Percentiles rank a stretch among this genome's conserved stretches.
Evolutionary conservation across 2,329 filamentous ascomycete genomes (phyloP).

Genomic region (Exophiala spinifera): DNA sequence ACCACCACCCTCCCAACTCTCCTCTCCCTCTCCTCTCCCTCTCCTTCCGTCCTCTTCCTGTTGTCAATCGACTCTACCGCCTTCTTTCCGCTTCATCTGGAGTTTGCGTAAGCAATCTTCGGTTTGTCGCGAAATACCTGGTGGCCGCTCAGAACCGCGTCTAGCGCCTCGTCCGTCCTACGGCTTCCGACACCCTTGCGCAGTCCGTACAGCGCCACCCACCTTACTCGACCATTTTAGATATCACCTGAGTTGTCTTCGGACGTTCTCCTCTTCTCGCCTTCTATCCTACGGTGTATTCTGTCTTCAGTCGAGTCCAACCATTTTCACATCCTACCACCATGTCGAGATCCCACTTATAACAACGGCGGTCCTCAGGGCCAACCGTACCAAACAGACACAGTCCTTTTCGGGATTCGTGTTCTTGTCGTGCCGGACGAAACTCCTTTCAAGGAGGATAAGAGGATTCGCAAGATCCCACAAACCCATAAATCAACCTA

Average conservation of each 20-base stretch:
- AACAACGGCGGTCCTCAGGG: slow-evolving; percentile 39
- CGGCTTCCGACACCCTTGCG: not conserved
- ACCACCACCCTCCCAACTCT: not conserved
- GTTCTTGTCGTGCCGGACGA: slow-evolving; percentile 22
- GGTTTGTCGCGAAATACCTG: slow-evolving; percentile 1
- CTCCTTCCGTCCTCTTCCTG: slow-evolving; percentile 6
- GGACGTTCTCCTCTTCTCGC: not conserved
- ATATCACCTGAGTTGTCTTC: not conserved
- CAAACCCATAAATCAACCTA: not conserved
- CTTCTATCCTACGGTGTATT: not conserved
- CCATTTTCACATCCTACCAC: slow-evolving; percentile 18
- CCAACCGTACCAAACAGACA: slow-evolving; percentile 26
- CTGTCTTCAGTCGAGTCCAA: slow-evolving; percentile 10
- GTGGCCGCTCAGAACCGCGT: not conserved
- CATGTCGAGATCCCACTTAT: slow-evolving; percentile 43
- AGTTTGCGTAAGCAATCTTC: slow-evolving; percentile 19
- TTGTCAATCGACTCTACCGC: slow-evolving; percentile 2
- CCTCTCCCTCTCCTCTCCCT: not conserved
- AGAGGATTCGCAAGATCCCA: not conserved
- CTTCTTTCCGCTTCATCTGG: slow-evolving; percentile 10
- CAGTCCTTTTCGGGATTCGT: slow-evolving; percentile 7
- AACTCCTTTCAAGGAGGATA: not conserved
- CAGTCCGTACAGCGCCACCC: slow-evolving; percentile 9
- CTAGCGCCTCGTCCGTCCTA: not conserved
- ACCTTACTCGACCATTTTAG: slow-evolving; percentile 5